Conservation (phyloP, 495 filamentous ascomycete species). For the Recurvomyces mirabilis region DNA sequence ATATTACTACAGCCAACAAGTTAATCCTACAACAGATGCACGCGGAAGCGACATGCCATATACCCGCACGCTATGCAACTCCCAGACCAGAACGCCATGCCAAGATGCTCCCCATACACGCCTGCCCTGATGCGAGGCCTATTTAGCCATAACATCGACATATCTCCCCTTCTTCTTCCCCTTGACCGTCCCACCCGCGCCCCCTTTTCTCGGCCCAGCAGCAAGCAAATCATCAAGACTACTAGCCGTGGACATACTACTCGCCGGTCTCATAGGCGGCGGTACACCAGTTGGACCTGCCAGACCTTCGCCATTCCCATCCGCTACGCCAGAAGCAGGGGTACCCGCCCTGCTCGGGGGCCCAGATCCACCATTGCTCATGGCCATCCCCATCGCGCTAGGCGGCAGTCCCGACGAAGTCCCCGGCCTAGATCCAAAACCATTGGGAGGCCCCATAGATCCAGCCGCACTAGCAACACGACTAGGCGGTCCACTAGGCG, state of each 20-base stretch:
- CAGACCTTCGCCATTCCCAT: slow-evolving; percentile 10
- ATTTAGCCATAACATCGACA: slow-evolving; percentile 78
- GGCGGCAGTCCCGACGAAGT: slow-evolving; percentile 4
- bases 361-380: slow-evolving; percentile 9
- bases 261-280: slow-evolving; percentile 31
- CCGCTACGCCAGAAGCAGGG: slow-evolving; percentile 3
- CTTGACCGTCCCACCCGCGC: slow-evolving; percentile 48
- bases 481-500: slow-evolving; percentile 17
- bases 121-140: no score
- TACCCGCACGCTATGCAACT: no score
- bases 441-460: neutral
- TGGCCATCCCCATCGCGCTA: no score
- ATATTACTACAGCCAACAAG: no score
- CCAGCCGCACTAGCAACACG: slow-evolving; percentile 8
- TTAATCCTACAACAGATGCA: no score
- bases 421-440: neutral
- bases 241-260: slow-evolving; percentile 63
- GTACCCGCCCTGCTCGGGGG: slow-evolving; percentile 19
- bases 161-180: slow-evolving; percentile 75
- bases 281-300: no score
- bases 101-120: no score
- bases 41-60: no score
- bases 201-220: slow-evolving; percentile 57
- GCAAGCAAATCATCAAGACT: slow-evolving; percentile 72
- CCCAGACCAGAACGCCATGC: no score